Evolutionary conservation across 139 green algal species (phyloP), one percentile per base, ranked within the genome.

Genomic region (Micractinium conductrix): DNA sequence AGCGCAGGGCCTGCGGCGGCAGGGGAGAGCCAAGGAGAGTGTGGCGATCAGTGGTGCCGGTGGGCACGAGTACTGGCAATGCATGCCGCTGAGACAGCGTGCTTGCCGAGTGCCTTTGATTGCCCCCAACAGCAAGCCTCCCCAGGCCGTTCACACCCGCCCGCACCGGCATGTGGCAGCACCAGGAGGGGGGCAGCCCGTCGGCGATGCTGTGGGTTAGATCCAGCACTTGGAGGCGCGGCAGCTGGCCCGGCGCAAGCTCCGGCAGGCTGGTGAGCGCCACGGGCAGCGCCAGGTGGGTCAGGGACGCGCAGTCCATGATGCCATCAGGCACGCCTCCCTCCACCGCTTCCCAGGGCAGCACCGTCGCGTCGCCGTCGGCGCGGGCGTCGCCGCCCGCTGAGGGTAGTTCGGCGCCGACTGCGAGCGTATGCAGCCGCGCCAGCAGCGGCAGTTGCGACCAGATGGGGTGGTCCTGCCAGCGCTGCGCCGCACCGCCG

Each of bases 231-330:
- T n/a, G 43, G 43, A 84, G 78, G 33, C 33, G 43, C 21, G 78
- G 28, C 21, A 84, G 78, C 78, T 84, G 78, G 30, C 78, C 78
- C 0, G 78, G 78, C 62, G 63, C 62, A 62, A 84, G 43, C 30
- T 84, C 78, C 17, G 78, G 78, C 62, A 84, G 62, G 1, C 22
- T 9, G 43, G 62, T 84, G 26, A 84, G 78, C 42, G 63, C 78
- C 78, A 84, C 63, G 10, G 78, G 78, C 63, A 84, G 78, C 62
- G 75, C 78, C 78, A 84, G 62, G n/a, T 62, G n/a, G 14, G 62
- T 75, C 78, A 84, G 78, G 7, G 62, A 81, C 75, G 53, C 53
- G 62, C 78, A 84, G 42, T 74, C 78, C 62, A 84, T 74, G 43
- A 84, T 84, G 78, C 78, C 78, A 0, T 84, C 78, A 3, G 78